Evolutionary conservation across 192 early-diverging fungal species (phyloP).

Genomic region (Geosiphon pyriformis): DNA sequence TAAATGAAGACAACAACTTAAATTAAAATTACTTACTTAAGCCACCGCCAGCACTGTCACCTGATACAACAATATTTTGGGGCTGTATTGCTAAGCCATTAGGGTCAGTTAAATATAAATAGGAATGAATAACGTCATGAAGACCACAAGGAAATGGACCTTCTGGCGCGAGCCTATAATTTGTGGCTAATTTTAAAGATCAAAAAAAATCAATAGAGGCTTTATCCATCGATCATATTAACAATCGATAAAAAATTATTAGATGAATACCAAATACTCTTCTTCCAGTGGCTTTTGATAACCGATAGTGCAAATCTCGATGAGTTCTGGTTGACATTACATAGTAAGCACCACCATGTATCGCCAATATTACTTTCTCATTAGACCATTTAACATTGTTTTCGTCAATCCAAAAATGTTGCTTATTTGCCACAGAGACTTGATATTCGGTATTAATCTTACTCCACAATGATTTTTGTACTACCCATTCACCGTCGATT

Average conservation of each 20-base stretch:
- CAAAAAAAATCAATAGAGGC: not conserved
- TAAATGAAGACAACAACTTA: not conserved
- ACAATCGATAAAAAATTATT: no score
- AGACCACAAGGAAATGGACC: conserved; percentile 54
- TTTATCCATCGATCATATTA: no score
- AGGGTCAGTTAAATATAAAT: conserved; percentile 44
- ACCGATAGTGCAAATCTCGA: conserved; percentile 39
- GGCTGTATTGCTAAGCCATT: conserved; percentile 46
- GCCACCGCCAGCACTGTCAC: conserved; percentile 72
- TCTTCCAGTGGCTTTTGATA: conserved; percentile 40
- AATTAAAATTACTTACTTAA: conserved; percentile 33
- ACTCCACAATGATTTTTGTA: conserved; percentile 15
- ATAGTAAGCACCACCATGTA: conserved; percentile 76
- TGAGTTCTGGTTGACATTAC: conserved; percentile 41
- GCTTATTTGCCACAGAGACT: not conserved
- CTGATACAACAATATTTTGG: conserved; percentile 54
- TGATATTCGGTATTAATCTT: conserved; percentile 22
- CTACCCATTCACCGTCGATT: conserved; percentile 22
- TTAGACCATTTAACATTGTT: conserved; percentile 22
- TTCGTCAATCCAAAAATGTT: conserved; percentile 9
- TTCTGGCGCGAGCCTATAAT: conserved; percentile 40
- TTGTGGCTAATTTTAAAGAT: conserved; percentile 26
- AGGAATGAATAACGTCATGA: conserved; percentile 56
- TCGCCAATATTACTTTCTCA: conserved; percentile 49
- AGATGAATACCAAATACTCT: conserved; percentile 43